phyloP scores from a whole-genome alignment of 2,329 filamentous ascomycete species.

The Epichloe bromicola region DNA sequence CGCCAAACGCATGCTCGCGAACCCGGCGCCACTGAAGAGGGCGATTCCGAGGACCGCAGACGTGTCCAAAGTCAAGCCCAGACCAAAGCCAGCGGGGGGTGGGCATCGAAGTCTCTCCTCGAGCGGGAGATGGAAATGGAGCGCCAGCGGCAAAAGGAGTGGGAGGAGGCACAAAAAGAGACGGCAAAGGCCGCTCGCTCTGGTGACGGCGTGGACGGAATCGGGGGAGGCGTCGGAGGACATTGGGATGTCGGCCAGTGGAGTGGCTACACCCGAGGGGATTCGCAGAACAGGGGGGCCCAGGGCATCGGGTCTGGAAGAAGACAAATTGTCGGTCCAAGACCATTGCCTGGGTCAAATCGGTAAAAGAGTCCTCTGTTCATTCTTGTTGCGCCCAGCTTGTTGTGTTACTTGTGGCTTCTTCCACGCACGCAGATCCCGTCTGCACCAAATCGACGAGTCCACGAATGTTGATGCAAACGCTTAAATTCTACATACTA shows the following conservation, averaged over 20 bases:
- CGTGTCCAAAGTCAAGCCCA: constrained; percentile 44
- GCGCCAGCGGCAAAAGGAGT: constrained; percentile 62
- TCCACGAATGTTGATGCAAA: too few species aligned
- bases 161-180: constrained; percentile 63
- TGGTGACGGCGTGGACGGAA: constrained; percentile 43
- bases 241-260: constrained; percentile 69
- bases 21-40: constrained; percentile 45
- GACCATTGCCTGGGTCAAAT: constrained; percentile 44
- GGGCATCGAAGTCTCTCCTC: constrained; percentile 56
- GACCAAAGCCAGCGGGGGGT: constrained; percentile 48
- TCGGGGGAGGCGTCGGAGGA: constrained; percentile 55
- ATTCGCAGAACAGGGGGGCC: constrained; percentile 55
- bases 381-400: too few species aligned
- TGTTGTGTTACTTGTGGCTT: background rate
- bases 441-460: too few species aligned
- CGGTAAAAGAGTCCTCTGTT: constrained; percentile 7
- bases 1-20: constrained; percentile 42
- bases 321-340: constrained; percentile 67
- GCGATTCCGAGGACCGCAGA: constrained; percentile 47
- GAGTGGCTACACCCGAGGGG: constrained; percentile 61
- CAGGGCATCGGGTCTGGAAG: constrained; percentile 56
- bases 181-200: constrained; percentile 42
- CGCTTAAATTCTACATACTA: background rate
- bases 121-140: constrained; percentile 75
- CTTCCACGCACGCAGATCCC: background rate